phyloP scores from a whole-genome alignment of 2,329 filamentous ascomycete species.

The Endothia cerciana region DNA sequence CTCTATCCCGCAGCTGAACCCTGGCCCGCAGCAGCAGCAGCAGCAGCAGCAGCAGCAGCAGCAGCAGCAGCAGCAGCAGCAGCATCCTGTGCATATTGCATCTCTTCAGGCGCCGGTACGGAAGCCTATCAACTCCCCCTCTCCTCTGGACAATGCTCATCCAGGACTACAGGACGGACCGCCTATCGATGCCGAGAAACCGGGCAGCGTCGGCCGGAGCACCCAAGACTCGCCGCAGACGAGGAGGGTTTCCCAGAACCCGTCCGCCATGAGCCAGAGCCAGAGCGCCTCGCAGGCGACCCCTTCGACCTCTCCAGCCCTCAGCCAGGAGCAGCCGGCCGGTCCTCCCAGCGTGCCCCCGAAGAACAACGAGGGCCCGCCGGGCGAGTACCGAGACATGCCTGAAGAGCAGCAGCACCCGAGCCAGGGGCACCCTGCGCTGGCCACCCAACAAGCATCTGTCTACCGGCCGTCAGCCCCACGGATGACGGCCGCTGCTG shows the following conservation, averaged over 20 bases:
- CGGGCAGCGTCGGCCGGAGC: conserved; percentile 10
- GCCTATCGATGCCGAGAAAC: conserved; percentile 9
- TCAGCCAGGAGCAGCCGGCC: conserved; percentile 20
- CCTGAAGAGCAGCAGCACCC: not conserved
- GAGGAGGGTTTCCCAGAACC: conserved; percentile 23
- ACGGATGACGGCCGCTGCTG: conserved; percentile 10
- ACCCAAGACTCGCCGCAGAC: conserved; percentile 18
- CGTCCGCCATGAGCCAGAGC: conserved; percentile 17
- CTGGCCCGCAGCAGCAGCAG: conserved; percentile 14
- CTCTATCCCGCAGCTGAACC: conserved; percentile 1
- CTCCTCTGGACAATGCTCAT: conserved; percentile 22
- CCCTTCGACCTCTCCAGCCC: conserved; percentile 24
- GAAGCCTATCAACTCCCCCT: conserved; percentile 15
- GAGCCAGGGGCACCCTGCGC: conserved; percentile 8
- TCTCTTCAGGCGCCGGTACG: conserved; percentile 26
- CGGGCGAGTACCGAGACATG: not conserved
- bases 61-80: not conserved
- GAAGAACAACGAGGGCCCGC: conserved; percentile 13
- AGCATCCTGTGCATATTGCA: conserved; percentile 27
- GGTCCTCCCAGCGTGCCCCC: conserved; percentile 22
- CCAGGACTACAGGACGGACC: conserved; percentile 13
- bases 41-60: not conserved
- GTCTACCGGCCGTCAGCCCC: conserved; percentile 28
- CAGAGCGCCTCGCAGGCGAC: conserved; percentile 23
- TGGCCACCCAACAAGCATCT: conserved; percentile 21